Evolutionary conservation across 306 rosid genomes (phyloP), one percentile per base, ranked within the genome.

Genomic region (Cucumis melo): DNA sequence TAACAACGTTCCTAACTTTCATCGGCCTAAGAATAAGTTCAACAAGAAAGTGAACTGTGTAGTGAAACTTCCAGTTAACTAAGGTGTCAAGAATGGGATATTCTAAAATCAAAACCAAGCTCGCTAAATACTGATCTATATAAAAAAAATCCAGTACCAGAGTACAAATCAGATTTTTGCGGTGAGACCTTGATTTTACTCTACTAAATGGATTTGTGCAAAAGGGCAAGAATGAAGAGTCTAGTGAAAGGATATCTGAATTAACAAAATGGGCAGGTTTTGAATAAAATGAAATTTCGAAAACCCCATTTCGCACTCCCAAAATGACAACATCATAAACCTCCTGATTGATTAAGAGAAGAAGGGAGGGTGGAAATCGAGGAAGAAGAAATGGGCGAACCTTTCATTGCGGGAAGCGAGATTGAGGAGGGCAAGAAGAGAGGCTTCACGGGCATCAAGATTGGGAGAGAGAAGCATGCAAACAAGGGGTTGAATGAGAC

Each of bases 361-460:
- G 36, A 32, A 32, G 5, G 36, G 5, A 32, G 36, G 24, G 39
- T 7, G 6, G 2, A 4, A 42, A 42, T 42, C 13, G 20, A 12
- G 6, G 17, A 77, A 74, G 46, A 53, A 6, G 54, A 48, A 14
- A 48, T 48, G 54, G 54, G 27, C 65, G 56, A 46, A 92, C 98
- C 94, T 76, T 80, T 90, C 96, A 38, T 92, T 86, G 58, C 94
- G 91, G 55, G 88, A 96, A 21, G 98, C 98, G 54, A 92, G 94
- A 65, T 92, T 92, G 84, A 92, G 98, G 50, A 92, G 94, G 27
- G 96, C 98, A 27, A 92, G 96, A 60, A 92, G 94, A 76, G 98
- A 87, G 73, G 93, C 88, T 57, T 92, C 85, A 21, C 92, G 91
- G 2, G 98, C 96, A 51, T 89, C 94, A 21, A 88, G 83, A 80